These are phyloP conservation scores for Ammopiptanthus mongolicus DNA, from an alignment of 306 rosid species.

Conservation along the genomic window DNA sequence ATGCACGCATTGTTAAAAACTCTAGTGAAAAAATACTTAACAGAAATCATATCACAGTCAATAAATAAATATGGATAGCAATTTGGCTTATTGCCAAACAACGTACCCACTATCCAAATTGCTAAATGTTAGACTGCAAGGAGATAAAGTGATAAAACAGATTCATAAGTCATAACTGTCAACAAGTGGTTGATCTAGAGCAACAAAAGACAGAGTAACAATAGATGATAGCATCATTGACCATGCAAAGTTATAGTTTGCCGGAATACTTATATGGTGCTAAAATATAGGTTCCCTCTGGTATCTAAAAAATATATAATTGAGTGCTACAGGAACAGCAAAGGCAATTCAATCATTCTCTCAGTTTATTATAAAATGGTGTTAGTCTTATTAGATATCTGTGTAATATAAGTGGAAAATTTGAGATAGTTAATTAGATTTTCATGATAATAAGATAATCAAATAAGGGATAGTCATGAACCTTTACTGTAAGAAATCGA, in stretches of 20 bases:
- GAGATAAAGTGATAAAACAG: neutral
- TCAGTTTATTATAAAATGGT: neutral
- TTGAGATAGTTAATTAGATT: neutral
- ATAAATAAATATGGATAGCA: neutral
- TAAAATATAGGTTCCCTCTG: neutral
- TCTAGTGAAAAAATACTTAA: neutral
- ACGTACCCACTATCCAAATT: neutral
- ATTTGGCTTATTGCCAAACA: neutral
- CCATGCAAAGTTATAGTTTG: neutral
- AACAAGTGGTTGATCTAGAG: neutral
- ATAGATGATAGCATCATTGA: neutral
- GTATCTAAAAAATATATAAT: neutral
- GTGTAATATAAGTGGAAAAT: neutral
- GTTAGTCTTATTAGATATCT: neutral
- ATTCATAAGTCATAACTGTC: neutral
- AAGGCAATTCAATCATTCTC: neutral
- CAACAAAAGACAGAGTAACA: neutral
- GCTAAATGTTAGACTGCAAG: neutral
- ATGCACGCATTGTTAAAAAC: neutral
- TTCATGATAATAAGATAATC: neutral
- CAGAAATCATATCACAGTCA: neutral
- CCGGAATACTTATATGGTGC: neutral
- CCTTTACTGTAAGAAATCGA: constrained; percentile 36
- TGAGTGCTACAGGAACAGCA: neutral
- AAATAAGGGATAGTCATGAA: constrained; percentile 18